phyloP scores from a whole-genome alignment of 495 filamentous ascomycete genomes.

The Penicillium verhagenii region DNA sequence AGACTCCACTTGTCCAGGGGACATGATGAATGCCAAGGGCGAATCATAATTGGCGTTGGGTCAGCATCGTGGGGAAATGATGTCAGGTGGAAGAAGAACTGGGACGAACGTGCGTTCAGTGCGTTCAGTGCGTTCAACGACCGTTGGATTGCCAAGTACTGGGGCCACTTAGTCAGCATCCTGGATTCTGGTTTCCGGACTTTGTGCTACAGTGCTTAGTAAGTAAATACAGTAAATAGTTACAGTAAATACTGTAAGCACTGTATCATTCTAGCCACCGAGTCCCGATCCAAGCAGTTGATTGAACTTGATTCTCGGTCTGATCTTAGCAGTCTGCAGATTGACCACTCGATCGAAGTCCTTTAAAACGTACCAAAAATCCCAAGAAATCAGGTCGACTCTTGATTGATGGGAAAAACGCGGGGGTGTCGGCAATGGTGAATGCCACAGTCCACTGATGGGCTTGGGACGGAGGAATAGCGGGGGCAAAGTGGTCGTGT shows the following conservation, averaged over 20 bases:
- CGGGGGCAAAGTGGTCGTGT: not conserved
- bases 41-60: not conserved
- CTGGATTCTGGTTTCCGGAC: constrained; percentile 40
- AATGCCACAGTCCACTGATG: too few relatives aligned
- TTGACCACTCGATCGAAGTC: too few relatives aligned
- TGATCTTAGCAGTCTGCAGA: too few relatives aligned
- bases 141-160: too few relatives aligned
- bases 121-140: too few relatives aligned
- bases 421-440: not conserved
- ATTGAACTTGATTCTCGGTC: too few relatives aligned
- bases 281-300: too few relatives aligned
- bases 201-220: too few relatives aligned
- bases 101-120: too few relatives aligned
- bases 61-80: constrained; percentile 14
- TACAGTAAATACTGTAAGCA: not conserved
- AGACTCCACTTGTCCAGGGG: not conserved
- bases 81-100: constrained; percentile 25
- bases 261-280: too few relatives aligned
- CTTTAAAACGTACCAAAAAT: not conserved
- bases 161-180: too few relatives aligned
- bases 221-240: not conserved
- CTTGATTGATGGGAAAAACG: constrained; percentile 1
- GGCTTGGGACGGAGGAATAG: not conserved
- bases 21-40: too few relatives aligned
- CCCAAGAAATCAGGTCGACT: not conserved